Percentiles rank a stretch among this genome's conserved stretches.
These are phyloP conservation scores for Conidiobolus incongruus DNA, from an alignment of 371 early-diverging fungal species.

Conservation along the genomic window DNA sequence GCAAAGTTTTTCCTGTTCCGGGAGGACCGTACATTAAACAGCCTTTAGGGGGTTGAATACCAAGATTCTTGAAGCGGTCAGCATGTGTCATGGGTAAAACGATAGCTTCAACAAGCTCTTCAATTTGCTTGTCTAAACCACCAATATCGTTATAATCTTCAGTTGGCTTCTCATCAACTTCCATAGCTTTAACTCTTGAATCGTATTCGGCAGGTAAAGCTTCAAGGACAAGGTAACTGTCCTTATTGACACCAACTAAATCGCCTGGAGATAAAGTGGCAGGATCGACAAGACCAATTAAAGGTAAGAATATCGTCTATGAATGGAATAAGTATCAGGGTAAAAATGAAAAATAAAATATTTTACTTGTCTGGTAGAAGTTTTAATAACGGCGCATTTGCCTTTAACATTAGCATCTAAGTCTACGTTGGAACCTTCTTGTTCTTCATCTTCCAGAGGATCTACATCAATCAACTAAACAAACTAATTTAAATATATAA, in stretches of 20 bases:
- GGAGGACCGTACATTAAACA: slow-evolving; percentile 97
- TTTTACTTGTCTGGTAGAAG: slow-evolving; percentile 79
- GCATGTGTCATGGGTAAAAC: slow-evolving; percentile 96
- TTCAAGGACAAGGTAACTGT: slow-evolving; percentile 95
- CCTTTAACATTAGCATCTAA: slow-evolving; percentile 81
- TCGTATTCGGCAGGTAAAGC: slow-evolving; percentile 98
- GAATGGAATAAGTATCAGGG: background rate
- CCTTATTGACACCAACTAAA: slow-evolving; percentile 99
- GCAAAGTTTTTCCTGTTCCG: slow-evolving; percentile 89
- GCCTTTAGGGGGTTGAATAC: slow-evolving; percentile 97
- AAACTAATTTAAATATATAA: background rate
- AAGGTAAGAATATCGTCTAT: slow-evolving; percentile 89
- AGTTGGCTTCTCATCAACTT: slow-evolving; percentile 99
- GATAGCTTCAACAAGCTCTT: slow-evolving; percentile 97
- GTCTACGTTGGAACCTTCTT: slow-evolving; percentile 89
- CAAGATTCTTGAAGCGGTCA: slow-evolving; percentile 89
- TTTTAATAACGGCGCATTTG: slow-evolving; percentile 95
- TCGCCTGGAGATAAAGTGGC: slow-evolving; percentile 92
- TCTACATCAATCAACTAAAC: slow-evolving; percentile 77
- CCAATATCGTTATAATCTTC: slow-evolving; percentile 99
- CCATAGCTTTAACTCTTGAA: slow-evolving; percentile 99
- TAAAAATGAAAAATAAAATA: background rate
- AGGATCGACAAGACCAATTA: slow-evolving; percentile 94
- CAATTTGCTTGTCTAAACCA: slow-evolving; percentile 97
- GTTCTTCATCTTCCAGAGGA: slow-evolving; percentile 58